Base-by-base conservation (phyloP, 768 basidiomycete genomes). In the Phylloporus scabripes region DNA sequence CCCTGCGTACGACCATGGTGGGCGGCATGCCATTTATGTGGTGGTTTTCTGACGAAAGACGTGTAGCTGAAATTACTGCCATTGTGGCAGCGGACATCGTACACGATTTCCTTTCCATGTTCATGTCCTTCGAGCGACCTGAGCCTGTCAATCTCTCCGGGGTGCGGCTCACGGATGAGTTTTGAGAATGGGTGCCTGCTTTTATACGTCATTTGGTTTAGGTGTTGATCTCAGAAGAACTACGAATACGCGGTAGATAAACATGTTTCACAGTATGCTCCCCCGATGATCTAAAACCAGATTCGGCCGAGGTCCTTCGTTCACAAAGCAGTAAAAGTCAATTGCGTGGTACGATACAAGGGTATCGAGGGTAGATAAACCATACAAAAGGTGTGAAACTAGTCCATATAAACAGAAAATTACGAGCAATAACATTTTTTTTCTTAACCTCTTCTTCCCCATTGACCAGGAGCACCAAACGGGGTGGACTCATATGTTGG, bases 401-500 rank as follows among this genome's bases (percentile, higher is more conserved):
- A 32, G 60, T 64, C 58, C 62, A 26, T 53, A 51, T 44, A 50
- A 52, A 47, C 11, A 48, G 43, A 21, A 48, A 21, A n/a, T 20
- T 38, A 10, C 37, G 4, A 17, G 23, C 18, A 18, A 31, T 37
- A 33, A 24, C 14, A 33, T 28, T 15, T 29, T 44, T 21, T 50
- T 36, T 24, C 14, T 65, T 52, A 67, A 17, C 40, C 36, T 28
- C 60, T 74, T 57, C 73, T 74, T 42, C 76, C 76, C 82, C 82
- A 83, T 45, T 73, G 72, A 18, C 78, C 80, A 39, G 75, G 68
- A 24, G 73, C 57, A 48, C 71, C 71, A 18, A 78, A 68, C 21
- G 70, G 60, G 17, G 77, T 79, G 14, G 72, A 70, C 23, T 88
- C 85, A 60, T 89, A 89, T 45, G 67, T 72, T 24, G 87, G 86